A percentile compares a stretch with the other conserved stretches of the same genome.
Evolutionary conservation across 257 asterid genomes (phyloP).

Genomic region (Handroanthus guayacan): DNA sequence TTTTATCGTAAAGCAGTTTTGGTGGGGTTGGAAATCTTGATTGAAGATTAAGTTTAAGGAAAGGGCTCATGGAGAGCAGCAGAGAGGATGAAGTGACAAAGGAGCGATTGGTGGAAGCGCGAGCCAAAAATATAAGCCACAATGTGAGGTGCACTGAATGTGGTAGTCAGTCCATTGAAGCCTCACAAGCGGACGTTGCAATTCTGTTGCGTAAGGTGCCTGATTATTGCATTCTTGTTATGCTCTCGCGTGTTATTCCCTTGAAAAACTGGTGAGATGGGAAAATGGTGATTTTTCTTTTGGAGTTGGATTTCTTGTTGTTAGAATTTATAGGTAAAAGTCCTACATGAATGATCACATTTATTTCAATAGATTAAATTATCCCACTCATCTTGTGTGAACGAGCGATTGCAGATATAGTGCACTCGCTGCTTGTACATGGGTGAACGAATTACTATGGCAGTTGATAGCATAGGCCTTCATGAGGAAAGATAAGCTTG

Average conservation of each 20-base stretch:
- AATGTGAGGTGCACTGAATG: slow-evolving; percentile 95
- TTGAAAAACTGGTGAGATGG: slow-evolving; percentile 12
- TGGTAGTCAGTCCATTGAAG: slow-evolving; percentile 98
- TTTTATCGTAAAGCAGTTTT: slow-evolving; percentile 15
- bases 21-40: slow-evolving; percentile 16
- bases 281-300: not conserved
- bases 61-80: slow-evolving; percentile 59
- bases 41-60: slow-evolving; percentile 15
- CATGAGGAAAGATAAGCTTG: slow-evolving; percentile 12
- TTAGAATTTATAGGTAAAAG: slow-evolving; percentile 3
- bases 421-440: slow-evolving; percentile 9
- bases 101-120: slow-evolving; percentile 79
- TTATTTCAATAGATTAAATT: slow-evolving; percentile 3
- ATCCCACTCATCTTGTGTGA: not conserved
- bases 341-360: not conserved
- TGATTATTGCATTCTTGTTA: not conserved
- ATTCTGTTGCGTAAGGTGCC: slow-evolving; percentile 85
- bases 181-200: slow-evolving; percentile 94
- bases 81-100: slow-evolving; percentile 58
- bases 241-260: not conserved
- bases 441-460: not conserved
- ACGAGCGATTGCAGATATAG: not conserved
- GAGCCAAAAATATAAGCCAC: slow-evolving; percentile 92
- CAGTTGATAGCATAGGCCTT: slow-evolving; percentile 24
- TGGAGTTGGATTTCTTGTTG: slow-evolving; percentile 15